Evolutionary conservation across 2,329 filamentous ascomycete genomes (phyloP), one percentile per base, ranked within the genome.

Genomic region (Didymella arachidicola): DNA sequence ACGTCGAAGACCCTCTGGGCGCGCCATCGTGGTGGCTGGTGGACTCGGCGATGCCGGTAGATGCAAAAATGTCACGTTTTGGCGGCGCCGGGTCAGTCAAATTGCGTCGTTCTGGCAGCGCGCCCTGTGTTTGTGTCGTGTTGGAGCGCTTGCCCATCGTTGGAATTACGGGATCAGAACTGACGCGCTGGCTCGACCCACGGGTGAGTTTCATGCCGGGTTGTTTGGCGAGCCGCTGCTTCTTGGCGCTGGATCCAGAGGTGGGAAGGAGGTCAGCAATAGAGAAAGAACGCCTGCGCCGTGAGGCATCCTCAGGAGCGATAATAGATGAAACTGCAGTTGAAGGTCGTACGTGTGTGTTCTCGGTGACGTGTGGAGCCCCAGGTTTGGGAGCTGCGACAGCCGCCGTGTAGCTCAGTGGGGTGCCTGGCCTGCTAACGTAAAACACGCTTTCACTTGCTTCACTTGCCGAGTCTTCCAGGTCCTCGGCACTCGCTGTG

Each of bases 261-360:
- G 71, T 71, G 51, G 73, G 76, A 55, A 79, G 73, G 44, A 79
- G 72, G 62, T 83, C 80, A 52, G 76, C 74, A 56, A 84, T 78
- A 26, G 83, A 84, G 75, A 84, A 84, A 57, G 82, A 83, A 51
- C 80, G 79, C 56, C 78, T 74, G 19, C 79, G 72, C 59, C 71
- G 71, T 54, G 70, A 62, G 51, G 69, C 65, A 59, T 74, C 66
- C 50, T 69, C 65, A 45, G 64, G 45, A 47, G 57, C 43, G 29
- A 67, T 61, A 46, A 51, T 57, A n/a, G 70, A 68, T n/a, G 61
- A 52, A 27, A 60, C 65, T 45, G 46, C 44, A 48, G 62, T 64
- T 19, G 57, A 39, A 22, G 61, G 57, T 7, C 51, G 52, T 55
- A 44, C 16, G 42, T 52, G 52, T 10, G 51, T 43, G 58, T 43